phyloP scores from a whole-genome alignment of 805 yeast species.

The Kluyveromyces starmeri region DNA sequence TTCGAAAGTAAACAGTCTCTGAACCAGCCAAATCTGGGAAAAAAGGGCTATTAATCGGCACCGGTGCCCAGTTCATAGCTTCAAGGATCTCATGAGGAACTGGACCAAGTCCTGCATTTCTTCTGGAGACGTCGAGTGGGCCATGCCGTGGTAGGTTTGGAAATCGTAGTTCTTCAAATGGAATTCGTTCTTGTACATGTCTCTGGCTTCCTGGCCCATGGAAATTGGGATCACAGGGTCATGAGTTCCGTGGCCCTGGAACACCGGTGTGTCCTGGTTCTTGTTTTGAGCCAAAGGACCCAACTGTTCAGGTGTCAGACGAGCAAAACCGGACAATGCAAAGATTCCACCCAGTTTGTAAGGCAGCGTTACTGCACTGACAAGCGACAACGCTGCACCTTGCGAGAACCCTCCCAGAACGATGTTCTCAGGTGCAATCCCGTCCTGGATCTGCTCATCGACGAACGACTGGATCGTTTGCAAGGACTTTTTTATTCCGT shows the following conservation, averaged over 20 bases:
- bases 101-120: conserved; percentile 50
- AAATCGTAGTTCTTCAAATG: conserved; percentile 43
- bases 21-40: too few species aligned
- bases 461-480: conserved; percentile 38
- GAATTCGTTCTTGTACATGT: conserved; percentile 31
- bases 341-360: conserved; percentile 70
- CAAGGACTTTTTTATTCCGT: conserved; percentile 45
- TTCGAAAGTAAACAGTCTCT: too few species aligned
- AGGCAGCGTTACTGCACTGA: conserved; percentile 44
- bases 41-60: too few species aligned
- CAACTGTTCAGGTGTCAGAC: conserved; percentile 23
- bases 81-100: conserved; percentile 32
- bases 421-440: conserved; percentile 56
- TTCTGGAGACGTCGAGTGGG: conserved; percentile 57
- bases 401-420: conserved; percentile 95
- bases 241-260: conserved; percentile 79
- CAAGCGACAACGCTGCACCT: conserved; percentile 77
- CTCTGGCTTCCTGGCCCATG: conserved; percentile 32
- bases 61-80: too few species aligned
- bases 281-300: conserved; percentile 20
- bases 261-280: conserved; percentile 63
- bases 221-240: conserved; percentile 54
- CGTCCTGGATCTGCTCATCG: conserved; percentile 42
- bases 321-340: conserved; percentile 68
- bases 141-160: conserved; percentile 51